These are phyloP conservation scores for Aspergillus carbonarius DNA, from an alignment of 2,329 filamentous ascomycete species.

Conservation along the genomic window DNA sequence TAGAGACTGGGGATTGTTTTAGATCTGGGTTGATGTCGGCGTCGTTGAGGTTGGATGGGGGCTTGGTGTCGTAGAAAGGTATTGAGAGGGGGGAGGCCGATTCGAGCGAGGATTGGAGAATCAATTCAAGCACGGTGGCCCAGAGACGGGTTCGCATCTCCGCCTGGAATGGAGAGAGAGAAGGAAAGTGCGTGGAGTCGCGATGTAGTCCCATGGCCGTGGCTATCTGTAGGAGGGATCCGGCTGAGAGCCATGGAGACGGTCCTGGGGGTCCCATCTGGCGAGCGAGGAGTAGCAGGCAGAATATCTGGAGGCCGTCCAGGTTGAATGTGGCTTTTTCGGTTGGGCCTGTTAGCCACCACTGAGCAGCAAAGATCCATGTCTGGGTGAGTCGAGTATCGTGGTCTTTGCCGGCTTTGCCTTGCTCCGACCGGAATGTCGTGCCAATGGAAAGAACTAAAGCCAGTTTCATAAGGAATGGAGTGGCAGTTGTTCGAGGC, in stretches of 20 bases:
- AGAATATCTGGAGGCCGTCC: constrained; percentile 36
- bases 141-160: constrained; percentile 19
- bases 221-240: constrained; percentile 24
- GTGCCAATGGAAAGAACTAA: constrained; percentile 36
- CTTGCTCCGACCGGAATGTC: constrained; percentile 21
- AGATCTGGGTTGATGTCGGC: constrained; percentile 22
- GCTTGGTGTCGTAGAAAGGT: constrained; percentile 5
- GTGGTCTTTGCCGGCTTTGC: constrained; percentile 11
- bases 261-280: constrained; percentile 27
- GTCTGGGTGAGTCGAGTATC: constrained; percentile 14
- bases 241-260: constrained; percentile 21
- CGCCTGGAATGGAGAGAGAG: constrained; percentile 16
- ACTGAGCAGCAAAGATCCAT: constrained; percentile 37
- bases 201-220: constrained; percentile 32
- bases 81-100: constrained; percentile 9
- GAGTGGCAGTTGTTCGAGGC: constrained; percentile 15
- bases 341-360: constrained; percentile 37
- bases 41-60: constrained; percentile 29
- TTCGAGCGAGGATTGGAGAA: constrained; percentile 16
- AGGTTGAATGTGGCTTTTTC: constrained; percentile 30
- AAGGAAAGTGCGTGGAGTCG: constrained; percentile 24
- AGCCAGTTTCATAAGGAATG: constrained; percentile 30
- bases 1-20: constrained; percentile 6
- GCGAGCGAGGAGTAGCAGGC: constrained; percentile 33
- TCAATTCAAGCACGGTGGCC: constrained; percentile 20